These are phyloP conservation scores for Saprolegnia diclina DNA, from an alignment of 352 stramenopile genomes.

Conservation along the genomic window DNA sequence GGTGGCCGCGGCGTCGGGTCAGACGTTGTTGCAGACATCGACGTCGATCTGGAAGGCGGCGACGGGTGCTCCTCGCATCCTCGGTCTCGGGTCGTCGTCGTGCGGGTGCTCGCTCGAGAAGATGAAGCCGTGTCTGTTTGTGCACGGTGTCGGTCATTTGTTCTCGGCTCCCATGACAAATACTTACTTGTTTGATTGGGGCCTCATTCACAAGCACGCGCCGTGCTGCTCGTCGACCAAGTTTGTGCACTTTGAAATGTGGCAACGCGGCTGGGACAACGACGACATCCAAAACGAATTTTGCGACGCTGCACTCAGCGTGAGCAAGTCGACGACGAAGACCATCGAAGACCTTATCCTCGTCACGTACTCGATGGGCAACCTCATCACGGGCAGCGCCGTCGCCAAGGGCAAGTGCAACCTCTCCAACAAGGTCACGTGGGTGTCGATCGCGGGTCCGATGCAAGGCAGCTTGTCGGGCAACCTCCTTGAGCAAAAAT, in stretches of 20 bases:
- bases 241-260: constrained; percentile 43
- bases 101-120: constrained; percentile 3
- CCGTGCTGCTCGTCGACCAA: constrained; percentile 57
- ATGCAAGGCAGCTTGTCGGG: constrained; percentile 29
- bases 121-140: constrained; percentile 46
- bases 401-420: constrained; percentile 41
- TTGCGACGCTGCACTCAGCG: constrained; percentile 33
- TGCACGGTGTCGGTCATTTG: constrained; percentile 43
- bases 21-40: not conserved
- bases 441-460: constrained; percentile 31
- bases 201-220: constrained; percentile 39
- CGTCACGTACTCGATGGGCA: constrained; percentile 59
- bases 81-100: not conserved
- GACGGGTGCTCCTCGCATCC: not conserved
- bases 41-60: not conserved
- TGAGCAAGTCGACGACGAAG: constrained; percentile 32
- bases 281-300: constrained; percentile 35
- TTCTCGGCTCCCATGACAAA: constrained; percentile 36
- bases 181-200: constrained; percentile 42
- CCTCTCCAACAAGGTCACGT: constrained; percentile 30
- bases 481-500: constrained; percentile 18
- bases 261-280: constrained; percentile 40
- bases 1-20: not conserved
- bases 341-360: constrained; percentile 56
- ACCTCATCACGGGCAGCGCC: constrained; percentile 42